phyloP scores from a whole-genome alignment of 257 asterid species.

The Solanum peruvianum region DNA sequence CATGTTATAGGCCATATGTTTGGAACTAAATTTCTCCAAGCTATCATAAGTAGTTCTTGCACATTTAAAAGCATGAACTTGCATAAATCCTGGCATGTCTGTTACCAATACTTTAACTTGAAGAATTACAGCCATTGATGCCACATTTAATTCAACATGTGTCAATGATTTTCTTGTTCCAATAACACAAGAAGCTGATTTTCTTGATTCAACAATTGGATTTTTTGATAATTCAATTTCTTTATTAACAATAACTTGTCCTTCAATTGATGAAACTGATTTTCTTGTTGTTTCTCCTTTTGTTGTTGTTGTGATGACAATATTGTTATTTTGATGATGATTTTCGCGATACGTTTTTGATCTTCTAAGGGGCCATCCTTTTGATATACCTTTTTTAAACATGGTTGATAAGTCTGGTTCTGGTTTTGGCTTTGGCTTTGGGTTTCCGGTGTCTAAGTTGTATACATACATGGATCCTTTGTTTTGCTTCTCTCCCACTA shows the following conservation, averaged over 20 bases:
- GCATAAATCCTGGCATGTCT: slow-evolving; percentile 76
- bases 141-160: slow-evolving; percentile 26
- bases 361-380: slow-evolving; percentile 29
- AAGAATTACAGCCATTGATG: slow-evolving; percentile 32
- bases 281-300: slow-evolving; percentile 8
- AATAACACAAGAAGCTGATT: slow-evolving; percentile 14
- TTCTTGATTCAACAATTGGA: slow-evolving; percentile 9
- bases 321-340: neutral
- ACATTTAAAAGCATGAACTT: slow-evolving; percentile 55
- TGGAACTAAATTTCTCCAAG: slow-evolving; percentile 52
- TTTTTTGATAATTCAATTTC: neutral
- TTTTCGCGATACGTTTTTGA: slow-evolving; percentile 44
- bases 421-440: neutral
- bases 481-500: slow-evolving; percentile 14
- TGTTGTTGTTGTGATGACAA: neutral
- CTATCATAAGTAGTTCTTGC: slow-evolving; percentile 45
- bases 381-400: slow-evolving; percentile 9
- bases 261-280: slow-evolving; percentile 10
- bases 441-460: slow-evolving; percentile 18
- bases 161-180: slow-evolving; percentile 29
- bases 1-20: slow-evolving; percentile 47
- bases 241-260: neutral
- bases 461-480: slow-evolving; percentile 41
- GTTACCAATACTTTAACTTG: slow-evolving; percentile 50
- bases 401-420: slow-evolving; percentile 7